phyloP scores from a whole-genome alignment of 306 rosid genomes.

The Castanea sativa region DNA sequence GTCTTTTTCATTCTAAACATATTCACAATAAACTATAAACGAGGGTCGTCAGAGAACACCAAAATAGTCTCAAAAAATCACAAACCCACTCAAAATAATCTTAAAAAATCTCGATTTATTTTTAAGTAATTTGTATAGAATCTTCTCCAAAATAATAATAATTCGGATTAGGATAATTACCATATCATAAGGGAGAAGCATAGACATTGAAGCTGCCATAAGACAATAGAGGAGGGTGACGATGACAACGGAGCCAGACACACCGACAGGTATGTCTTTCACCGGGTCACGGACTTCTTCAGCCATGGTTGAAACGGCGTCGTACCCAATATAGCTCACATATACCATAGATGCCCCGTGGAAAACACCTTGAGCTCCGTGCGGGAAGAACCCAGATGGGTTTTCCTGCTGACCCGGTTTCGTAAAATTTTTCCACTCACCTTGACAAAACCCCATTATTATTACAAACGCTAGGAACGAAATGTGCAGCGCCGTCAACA shows the following conservation, averaged over 20 bases:
- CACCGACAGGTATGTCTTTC: slow-evolving; percentile 84
- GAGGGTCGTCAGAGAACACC: too few relatives aligned
- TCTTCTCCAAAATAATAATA: neutral
- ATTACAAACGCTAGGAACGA: slow-evolving; percentile 70
- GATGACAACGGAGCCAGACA: slow-evolving; percentile 74
- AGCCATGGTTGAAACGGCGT: slow-evolving; percentile 95
- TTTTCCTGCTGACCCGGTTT: slow-evolving; percentile 50
- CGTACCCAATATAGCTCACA: slow-evolving; percentile 87
- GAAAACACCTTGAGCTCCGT: slow-evolving; percentile 70
- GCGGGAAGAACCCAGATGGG: slow-evolving; percentile 65
- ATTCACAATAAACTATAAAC: too few relatives aligned
- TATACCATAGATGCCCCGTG: slow-evolving; percentile 80
- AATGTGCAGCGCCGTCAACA: slow-evolving; percentile 72
- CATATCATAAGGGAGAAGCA: slow-evolving; percentile 83
- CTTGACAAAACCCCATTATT: slow-evolving; percentile 62
- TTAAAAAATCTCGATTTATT: too few relatives aligned
- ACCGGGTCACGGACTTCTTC: slow-evolving; percentile 80
- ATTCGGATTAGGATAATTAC: slow-evolving; percentile 22
- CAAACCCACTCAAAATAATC: too few relatives aligned
- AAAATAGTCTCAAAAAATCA: too few relatives aligned
- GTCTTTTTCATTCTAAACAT: too few relatives aligned
- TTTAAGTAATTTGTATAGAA: too few relatives aligned
- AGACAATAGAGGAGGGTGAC: slow-evolving; percentile 77
- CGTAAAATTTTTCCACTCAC: slow-evolving; percentile 70
- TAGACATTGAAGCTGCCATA: slow-evolving; percentile 94